Conservation (phyloP, 441 rosid species). For the Arabidopsis lyrata region DNA sequence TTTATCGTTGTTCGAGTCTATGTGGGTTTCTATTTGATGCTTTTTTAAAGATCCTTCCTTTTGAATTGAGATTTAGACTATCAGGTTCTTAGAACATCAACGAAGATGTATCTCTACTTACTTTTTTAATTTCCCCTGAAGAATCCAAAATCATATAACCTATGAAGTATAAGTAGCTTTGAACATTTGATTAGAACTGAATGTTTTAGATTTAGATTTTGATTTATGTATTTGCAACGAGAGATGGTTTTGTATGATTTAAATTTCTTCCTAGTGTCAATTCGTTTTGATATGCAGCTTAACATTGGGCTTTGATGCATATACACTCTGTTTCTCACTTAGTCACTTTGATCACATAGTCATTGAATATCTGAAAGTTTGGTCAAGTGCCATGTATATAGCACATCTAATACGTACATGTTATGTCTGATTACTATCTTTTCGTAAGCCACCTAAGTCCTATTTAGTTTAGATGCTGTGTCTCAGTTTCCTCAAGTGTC, state of each 20-base stretch:
- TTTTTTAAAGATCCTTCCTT: not conserved
- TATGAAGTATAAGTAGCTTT: not conserved
- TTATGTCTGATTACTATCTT: slow-evolving; percentile 10
- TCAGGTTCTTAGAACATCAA: not conserved
- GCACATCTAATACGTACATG: not conserved
- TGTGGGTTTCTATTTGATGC: not conserved
- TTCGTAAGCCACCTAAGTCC: not conserved
- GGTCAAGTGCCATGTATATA: not conserved
- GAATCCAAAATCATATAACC: too few species aligned
- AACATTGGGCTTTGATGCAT: not conserved
- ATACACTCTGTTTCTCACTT: not conserved
- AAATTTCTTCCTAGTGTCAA: not conserved
- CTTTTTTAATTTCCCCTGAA: too few species aligned
- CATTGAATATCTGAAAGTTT: not conserved
- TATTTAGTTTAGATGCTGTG: not conserved
- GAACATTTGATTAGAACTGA: not conserved
- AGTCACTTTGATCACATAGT: not conserved
- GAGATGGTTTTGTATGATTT: not conserved
- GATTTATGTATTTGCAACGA: not conserved
- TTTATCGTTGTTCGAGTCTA: slow-evolving; percentile 2
- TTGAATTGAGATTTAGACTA: not conserved
- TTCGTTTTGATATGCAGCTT: not conserved
- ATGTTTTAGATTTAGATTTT: too few species aligned
- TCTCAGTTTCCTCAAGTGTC: not conserved
- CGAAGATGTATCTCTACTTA: not conserved